Evolutionary conservation across 345 rosid species (phyloP).

Genomic region (Aethionema arabicum): DNA sequence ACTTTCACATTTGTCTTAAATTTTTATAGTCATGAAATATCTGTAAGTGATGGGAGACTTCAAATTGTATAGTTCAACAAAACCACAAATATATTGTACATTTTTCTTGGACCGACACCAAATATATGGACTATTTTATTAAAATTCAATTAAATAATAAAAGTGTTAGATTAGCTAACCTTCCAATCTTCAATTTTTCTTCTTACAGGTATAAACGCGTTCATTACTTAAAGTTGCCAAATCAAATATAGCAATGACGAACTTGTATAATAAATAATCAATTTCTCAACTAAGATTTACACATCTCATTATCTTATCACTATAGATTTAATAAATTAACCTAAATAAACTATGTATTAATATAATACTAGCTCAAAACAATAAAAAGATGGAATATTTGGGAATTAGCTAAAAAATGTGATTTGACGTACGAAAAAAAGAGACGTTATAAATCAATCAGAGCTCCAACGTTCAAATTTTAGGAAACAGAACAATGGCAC

Average conservation of each 20-base stretch:
- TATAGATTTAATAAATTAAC: neutral
- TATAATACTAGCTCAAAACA: conserved; percentile 4
- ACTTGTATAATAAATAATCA: conserved; percentile 7
- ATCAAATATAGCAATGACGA: conserved; percentile 6
- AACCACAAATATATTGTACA: conserved; percentile 8
- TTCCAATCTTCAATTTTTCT: neutral
- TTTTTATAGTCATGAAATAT: too few relatives aligned
- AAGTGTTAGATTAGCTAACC: conserved; percentile 30
- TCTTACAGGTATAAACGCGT: conserved; percentile 26
- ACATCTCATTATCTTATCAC: too few relatives aligned
- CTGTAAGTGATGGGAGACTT: neutral
- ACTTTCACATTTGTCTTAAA: too few relatives aligned
- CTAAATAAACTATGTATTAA: neutral
- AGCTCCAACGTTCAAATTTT: conserved; percentile 31
- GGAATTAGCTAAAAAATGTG: conserved; percentile 8
- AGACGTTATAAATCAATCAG: conserved; percentile 31
- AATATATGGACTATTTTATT: conserved; percentile 25
- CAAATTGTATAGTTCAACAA: conserved; percentile 24
- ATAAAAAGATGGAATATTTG: conserved; percentile 16
- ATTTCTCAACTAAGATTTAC: too few relatives aligned
- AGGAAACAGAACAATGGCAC: conserved; percentile 16
- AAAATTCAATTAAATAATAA: neutral
- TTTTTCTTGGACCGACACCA: conserved; percentile 13
- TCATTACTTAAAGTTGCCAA: conserved; percentile 14
- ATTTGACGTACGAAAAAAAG: conserved; percentile 26